Evolutionary conservation across 768 basidiomycete genomes (phyloP), one percentile per base, ranked within the genome.

Genomic region (Megacollybia marginata): DNA sequence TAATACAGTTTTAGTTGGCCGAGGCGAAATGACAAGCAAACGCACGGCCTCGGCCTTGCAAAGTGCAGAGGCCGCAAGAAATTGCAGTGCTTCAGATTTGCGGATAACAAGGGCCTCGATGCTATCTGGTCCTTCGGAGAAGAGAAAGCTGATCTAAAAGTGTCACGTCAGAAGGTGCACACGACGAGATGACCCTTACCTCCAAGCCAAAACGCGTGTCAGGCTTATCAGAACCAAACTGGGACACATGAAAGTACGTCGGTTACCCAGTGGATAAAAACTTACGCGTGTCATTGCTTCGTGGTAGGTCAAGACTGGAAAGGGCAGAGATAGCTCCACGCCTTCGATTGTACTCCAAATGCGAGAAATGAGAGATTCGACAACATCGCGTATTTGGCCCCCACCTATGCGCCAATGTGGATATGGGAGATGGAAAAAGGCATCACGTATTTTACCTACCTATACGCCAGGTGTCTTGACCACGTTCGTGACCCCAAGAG

Each of bases 201-300:
- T 94, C 83, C 55, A 94, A 75, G 49, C 79, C 79, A 68, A 92
- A 93, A 49, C 93, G 80, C 48, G 84, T 84, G 67, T 97, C 94
- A 42, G 94, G 94, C 69, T 96, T 96, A 67, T 96, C 93, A 50
- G 89, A 89, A 12, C 93, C 93, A 73, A 84, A 96, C 87, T 93
- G 54, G 18, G 44, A 44, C 31, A 47, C 32, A 57, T 58, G 49
- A 32, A 54, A 59, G 50, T 61, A 50, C 50, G 4, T 28, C 23
- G 23, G 23, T 28, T 28, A 28, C 23, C 23, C 6, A 28, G 23
- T 28, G 23, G 6, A 40, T n/a, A 23, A 43, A 35, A 33, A 63
- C 83, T 68, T 63, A 91, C 91, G 54, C 80, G 80, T 62, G 78
- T 74, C 88, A 97, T 96, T n/a, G 93, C 91, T 60, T 93, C 83